Evolutionary conservation across 2,329 filamentous ascomycete species (phyloP), one percentile per base, ranked within the genome.

Genomic region (Phoma sp.): DNA sequence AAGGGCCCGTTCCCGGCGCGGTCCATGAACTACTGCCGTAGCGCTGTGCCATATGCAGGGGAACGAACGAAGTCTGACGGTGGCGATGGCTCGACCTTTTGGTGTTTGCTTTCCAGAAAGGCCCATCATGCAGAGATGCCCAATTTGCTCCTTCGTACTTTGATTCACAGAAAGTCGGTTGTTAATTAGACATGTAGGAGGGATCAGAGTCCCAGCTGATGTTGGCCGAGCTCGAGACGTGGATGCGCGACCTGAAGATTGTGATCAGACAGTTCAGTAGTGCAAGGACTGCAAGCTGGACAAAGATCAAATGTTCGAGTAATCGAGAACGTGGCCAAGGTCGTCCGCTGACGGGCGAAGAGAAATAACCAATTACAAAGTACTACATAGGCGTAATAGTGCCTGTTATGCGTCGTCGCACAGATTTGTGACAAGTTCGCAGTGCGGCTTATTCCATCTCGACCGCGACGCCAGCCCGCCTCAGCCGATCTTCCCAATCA

Each of bases 401-500:
- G 46, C 46, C 41, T 43, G 43, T 44, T 36, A 43, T 13, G 15
- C 38, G 38, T 29, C 4, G 38, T 39, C 17, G 17, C 45, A 41
- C 40, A 40, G 24, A 19, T 8, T 6, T 8, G 10, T 25, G 15
- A 22, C 17, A 17, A 4, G 13, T 2, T 9, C 27, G 27, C 27
- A 31, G 19, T 12, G 33, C 25, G 12, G 10, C 39, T 43, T 48
- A 68, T 15, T 64, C 65, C 69, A 73, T 69, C 40, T 65, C 58
- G n/a, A 70, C 58, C 69, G 67, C 79, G 67, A 77, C 76, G 31
- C 69, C 68, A 22, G 69, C 71, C 15, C 55, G 58, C 17, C 72
- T 72, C 31, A 81, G 64, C 51, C 73, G 75, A 37, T 61, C 61
- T 62, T 82, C 80, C 92, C 88, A 92, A 65, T 84, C 79, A 24